phyloP scores from a whole-genome alignment of 805 yeast genomes.

The Candida gorgasii region DNA sequence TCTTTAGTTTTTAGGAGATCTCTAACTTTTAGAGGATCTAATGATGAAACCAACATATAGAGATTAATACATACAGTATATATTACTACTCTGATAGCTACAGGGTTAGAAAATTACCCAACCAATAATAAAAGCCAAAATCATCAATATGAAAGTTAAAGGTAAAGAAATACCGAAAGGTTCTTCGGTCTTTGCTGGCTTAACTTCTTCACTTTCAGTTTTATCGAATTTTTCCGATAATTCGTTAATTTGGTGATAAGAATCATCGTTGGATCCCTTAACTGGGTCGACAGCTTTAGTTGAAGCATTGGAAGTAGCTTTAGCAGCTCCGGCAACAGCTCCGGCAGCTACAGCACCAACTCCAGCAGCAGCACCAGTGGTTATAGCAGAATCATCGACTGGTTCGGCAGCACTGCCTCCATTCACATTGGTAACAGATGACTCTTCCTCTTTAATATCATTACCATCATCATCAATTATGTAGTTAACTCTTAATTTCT shows the following conservation, averaged over 20 bases:
- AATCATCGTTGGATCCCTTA: slow-evolving; percentile 21
- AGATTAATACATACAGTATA: not conserved
- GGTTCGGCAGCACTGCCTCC: slow-evolving; percentile 6
- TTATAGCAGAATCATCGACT: slow-evolving; percentile 17
- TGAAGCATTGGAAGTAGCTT: slow-evolving; percentile 4
- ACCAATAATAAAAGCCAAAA: slow-evolving; percentile 60
- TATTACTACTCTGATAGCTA: not conserved
- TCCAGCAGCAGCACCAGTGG: slow-evolving; percentile 21
- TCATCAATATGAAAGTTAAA: slow-evolving; percentile 48
- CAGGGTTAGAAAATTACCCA: slow-evolving; percentile 63
- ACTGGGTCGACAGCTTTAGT: slow-evolving; percentile 9
- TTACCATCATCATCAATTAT: slow-evolving; percentile 29
- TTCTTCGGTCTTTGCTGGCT: slow-evolving; percentile 23
- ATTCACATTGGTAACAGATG: not conserved
- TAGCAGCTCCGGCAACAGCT: slow-evolving; percentile 14
- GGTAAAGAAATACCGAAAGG: slow-evolving; percentile 52
- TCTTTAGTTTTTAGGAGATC: slow-evolving; percentile 18
- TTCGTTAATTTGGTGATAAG: slow-evolving; percentile 42
- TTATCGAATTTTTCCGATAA: slow-evolving; percentile 49
- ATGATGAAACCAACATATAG: no score
- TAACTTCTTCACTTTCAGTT: slow-evolving; percentile 25
- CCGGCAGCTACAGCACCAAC: slow-evolving; percentile 13
- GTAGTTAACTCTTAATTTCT: slow-evolving; percentile 67
- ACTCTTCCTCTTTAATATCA: slow-evolving; percentile 10
- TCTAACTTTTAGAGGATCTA: no score